A percentile compares a stretch with the other conserved stretches of the same genome.
phyloP scores from a whole-genome alignment of 208 protist species.

The Angomonas deanei region DNA sequence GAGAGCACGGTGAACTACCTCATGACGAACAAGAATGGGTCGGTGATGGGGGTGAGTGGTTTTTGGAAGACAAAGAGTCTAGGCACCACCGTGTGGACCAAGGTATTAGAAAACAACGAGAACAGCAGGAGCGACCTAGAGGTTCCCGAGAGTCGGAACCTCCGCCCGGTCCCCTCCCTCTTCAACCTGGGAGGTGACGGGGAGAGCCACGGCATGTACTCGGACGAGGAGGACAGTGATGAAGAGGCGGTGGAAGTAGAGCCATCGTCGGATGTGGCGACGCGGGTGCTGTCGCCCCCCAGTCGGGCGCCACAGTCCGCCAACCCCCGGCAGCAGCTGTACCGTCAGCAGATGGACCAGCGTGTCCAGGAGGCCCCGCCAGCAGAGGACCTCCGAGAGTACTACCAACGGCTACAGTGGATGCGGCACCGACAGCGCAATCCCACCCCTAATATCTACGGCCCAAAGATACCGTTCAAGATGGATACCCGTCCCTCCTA shows the following conservation, averaged over 20 bases:
- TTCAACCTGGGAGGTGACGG: not conserved
- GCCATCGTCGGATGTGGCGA: no score
- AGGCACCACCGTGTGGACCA: not conserved
- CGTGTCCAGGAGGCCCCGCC: no score
- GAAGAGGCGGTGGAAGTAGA: not conserved
- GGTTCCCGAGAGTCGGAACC: no score
- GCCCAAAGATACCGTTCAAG: not conserved
- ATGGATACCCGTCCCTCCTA: not conserved
- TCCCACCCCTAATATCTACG: not conserved
- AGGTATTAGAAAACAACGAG: not conserved
- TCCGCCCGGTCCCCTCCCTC: not conserved
- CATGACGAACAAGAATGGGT: not conserved
- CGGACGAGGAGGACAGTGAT: not conserved
- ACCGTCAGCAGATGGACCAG: no score
- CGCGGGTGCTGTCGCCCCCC: no score
- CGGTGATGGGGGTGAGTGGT: not conserved
- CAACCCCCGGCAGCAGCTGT: no score
- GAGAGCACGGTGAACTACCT: not conserved
- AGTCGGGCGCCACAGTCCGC: no score
- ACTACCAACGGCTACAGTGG: no score
- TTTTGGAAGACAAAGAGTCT: conserved; percentile 1
- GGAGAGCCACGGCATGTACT: not conserved
- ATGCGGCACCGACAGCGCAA: not conserved
- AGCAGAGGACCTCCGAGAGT: no score
- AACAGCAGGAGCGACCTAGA: not conserved